Conservation (phyloP, 2,329 filamentous ascomycete species). For the Fusarium xylarioides region DNA sequence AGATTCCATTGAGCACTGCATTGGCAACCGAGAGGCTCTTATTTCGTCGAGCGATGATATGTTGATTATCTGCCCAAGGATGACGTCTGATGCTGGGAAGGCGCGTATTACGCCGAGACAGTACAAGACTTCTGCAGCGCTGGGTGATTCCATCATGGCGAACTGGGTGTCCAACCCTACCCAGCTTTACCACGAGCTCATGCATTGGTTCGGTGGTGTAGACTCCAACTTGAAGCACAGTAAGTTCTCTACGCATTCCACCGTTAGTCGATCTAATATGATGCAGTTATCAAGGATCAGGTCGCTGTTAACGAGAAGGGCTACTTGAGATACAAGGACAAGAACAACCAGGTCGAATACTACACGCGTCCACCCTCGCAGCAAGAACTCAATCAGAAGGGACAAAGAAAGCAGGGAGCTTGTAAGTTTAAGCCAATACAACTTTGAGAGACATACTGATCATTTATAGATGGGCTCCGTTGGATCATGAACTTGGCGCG, state of each 20-base stretch:
- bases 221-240: neutral
- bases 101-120: neutral
- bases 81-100: neutral
- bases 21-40: neutral
- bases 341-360: neutral
- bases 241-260: no score
- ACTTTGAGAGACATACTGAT: rapidly evolving
- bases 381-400: neutral
- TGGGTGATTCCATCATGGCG: neutral
- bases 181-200: conserved; percentile 7
- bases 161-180: neutral
- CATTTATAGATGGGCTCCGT: neutral
- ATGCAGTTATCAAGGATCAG: neutral
- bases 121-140: neutral
- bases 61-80: neutral
- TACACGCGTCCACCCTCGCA: neutral
- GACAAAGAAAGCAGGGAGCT: neutral
- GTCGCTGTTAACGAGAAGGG: neutral
- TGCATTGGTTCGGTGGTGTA: conserved; percentile 10
- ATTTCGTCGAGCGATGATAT: neutral
- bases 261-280: no score
- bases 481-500: neutral
- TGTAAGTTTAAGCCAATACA: neutral
- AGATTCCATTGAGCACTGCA: neutral
- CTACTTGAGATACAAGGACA: neutral